Evolutionary conservation across 257 asterid species (phyloP), one percentile per base, ranked within the genome.

Genomic region (Fraxinus cuspidata): DNA sequence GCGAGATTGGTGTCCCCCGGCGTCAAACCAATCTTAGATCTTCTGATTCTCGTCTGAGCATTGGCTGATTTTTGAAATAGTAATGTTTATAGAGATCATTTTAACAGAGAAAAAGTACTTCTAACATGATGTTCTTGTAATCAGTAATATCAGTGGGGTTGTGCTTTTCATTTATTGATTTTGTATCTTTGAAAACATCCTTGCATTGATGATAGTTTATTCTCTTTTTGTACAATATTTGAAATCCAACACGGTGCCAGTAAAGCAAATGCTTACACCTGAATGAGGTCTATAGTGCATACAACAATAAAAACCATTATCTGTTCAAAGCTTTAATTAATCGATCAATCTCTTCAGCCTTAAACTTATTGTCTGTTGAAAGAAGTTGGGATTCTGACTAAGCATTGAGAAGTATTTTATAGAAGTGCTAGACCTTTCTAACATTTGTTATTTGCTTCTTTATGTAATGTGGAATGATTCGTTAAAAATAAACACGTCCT

Each of bases 1-100:
- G 99, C 71, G 99, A 96, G 85, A 94, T 96, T 72, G 98, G 99
- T 34, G 71, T 96, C 58, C 98, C 98, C 0, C 80, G 98, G 86
- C 95, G 98, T 34, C 98, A 96, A 91, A 92, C 97, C 70, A 88
- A 81, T 87, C 71, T 84, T 77, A 85, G 91, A 82, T 72, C 90
- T 25, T 56, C 88, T 49, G 99, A 96, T 78, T 85, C 97, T 56
- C 94, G 98, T 38, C 75, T 93, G 79, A 93, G 99, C 88, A 87
- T 96, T 11, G 98, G 97, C 60, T 96, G 84, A 90, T 25, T 60
- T 21, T 60, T 18, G 32, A 21, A 21, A 60, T 8, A 23, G 1
- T 21, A 60, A 60, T 10, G 11, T 56, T 56, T n/a, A 56, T 19
- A 56, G 27, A 60, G 69, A 3, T 25, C 5, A 27, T 76, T 69